These are phyloP conservation scores for Coemansia sp. DNA, from an alignment of 192 early-diverging fungal genomes.

Conservation along the genomic window DNA sequence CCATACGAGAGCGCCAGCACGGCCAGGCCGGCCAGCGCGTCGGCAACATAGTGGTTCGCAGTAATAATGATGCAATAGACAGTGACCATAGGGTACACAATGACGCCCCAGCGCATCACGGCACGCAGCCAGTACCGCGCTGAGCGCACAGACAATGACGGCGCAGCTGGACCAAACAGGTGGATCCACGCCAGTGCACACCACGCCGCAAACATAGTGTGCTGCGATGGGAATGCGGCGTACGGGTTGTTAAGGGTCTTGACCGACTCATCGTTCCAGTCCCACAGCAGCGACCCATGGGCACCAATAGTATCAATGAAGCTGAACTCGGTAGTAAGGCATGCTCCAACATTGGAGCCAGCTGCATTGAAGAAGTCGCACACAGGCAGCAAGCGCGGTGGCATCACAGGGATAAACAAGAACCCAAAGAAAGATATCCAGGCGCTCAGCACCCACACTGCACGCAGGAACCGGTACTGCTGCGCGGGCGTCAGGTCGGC, in stretches of 20 bases:
- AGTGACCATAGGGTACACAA: conserved; percentile 47
- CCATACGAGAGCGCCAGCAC: conserved; percentile 48
- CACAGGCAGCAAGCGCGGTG: conserved; percentile 50
- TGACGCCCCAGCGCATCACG: conserved; percentile 44
- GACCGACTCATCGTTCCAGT: conserved; percentile 55
- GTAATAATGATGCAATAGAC: conserved; percentile 54
- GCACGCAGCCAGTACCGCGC: conserved; percentile 41
- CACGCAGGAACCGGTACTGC: conserved; percentile 54
- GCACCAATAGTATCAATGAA: conserved; percentile 50
- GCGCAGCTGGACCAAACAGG: conserved; percentile 40
- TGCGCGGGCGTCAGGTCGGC: conserved; percentile 47
- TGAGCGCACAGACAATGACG: conserved; percentile 13
- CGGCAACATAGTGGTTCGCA: conserved; percentile 50
- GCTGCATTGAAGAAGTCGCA: conserved; percentile 52
- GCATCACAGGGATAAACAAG: conserved; percentile 52
- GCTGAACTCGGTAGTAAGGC: conserved; percentile 43
- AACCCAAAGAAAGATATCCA: conserved; percentile 52
- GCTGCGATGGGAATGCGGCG: conserved; percentile 53
- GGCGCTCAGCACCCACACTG: conserved; percentile 51
- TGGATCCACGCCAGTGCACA: conserved; percentile 49
- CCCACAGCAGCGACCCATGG: conserved; percentile 54
- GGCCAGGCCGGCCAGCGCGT: conserved; percentile 44
- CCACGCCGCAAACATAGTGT: conserved; percentile 53
- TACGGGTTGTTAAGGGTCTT: conserved; percentile 56
- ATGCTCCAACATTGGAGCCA: conserved; percentile 51